Base-by-base conservation (phyloP, 257 asterid genomes). In the Solanum pimpinellifolium region DNA sequence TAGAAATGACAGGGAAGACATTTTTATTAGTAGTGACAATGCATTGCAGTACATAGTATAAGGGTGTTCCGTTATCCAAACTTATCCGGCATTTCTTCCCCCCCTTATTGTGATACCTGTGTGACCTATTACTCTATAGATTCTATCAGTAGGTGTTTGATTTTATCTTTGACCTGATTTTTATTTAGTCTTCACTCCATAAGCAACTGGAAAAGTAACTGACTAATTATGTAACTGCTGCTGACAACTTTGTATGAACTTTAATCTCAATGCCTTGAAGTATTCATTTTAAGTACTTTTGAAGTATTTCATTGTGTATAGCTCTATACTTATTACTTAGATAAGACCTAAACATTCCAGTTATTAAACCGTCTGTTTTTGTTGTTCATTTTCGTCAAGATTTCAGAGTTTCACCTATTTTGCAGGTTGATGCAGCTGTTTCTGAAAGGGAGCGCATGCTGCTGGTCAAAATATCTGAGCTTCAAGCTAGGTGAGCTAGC, bases 381-480 rank as follows among this genome's bases (percentile, higher is more conserved):
- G 1, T 11, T 20, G 3, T 80, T 80, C 85, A 47, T 47, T 10
- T 49, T 49, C 4, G 9, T 80, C 85, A 2, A 80, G 11, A 80
- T 35, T 27, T 47, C 39, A 80, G 62, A 80, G 85, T 80, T 80
- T 18, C 85, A 47, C 37, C 69, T 47, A 20, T 49, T 80, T 80
- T 49, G 25, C 95, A 96, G 99, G 94, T 89, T 84, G 98, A 96
- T 68, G 84, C 86, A 52, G 86, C 91, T 87, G 86, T 85, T 90
- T 92, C 98, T 59, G 99, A 94, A 89, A 92, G 98, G 92, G 99
- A 96, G 89, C 95, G 92, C 9, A 83, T 94, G 91, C 92, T 96
- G 87, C 94, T 94, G 69, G 76, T 90, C 89, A 94, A 94, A 94
- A 92, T 96, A 83, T 90, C 94, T 7, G 98, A 95, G 90, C 99